These are phyloP conservation scores for Penicillium canescens DNA, from an alignment of 495 filamentous ascomycete genomes.

Conservation along the genomic window DNA sequence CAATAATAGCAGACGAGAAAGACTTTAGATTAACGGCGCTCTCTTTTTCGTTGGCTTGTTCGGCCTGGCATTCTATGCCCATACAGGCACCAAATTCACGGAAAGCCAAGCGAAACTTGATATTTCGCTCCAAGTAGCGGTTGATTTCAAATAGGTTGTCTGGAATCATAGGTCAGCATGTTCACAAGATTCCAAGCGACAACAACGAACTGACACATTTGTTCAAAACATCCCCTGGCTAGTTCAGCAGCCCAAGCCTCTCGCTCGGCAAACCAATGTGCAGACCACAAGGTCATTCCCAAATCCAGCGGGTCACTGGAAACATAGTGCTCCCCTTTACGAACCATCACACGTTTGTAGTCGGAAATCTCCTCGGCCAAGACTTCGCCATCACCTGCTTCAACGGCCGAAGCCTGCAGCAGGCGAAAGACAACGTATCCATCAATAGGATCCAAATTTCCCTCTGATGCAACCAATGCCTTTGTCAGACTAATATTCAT, in stretches of 20 bases:
- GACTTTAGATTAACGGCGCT: slow-evolving; percentile 38
- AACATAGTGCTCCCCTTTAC: slow-evolving; percentile 48
- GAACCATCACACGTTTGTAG: slow-evolving; percentile 56
- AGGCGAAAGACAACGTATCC: slow-evolving; percentile 59
- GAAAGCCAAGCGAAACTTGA: slow-evolving; percentile 55
- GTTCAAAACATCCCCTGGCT: slow-evolving; percentile 42
- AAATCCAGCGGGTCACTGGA: slow-evolving; percentile 60
- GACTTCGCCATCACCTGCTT: slow-evolving; percentile 24
- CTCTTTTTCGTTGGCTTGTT: slow-evolving; percentile 38
- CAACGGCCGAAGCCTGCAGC: slow-evolving; percentile 45
- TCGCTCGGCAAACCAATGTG: slow-evolving; percentile 55
- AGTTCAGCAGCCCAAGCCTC: slow-evolving; percentile 54
- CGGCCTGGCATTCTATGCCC: slow-evolving; percentile 54
- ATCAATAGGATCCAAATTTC: slow-evolving; percentile 62
- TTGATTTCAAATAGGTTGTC: slow-evolving; percentile 45
- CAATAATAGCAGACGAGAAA: slow-evolving; percentile 47
- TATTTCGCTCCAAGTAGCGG: slow-evolving; percentile 40
- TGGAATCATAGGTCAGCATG: slow-evolving; percentile 10
- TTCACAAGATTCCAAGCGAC: too few species aligned
- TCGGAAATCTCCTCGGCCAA: slow-evolving; percentile 56
- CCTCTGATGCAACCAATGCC: slow-evolving; percentile 55
- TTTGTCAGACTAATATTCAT: slow-evolving; percentile 52
- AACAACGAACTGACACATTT: slow-evolving; percentile 35
- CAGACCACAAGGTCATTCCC: slow-evolving; percentile 67
- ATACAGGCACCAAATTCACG: slow-evolving; percentile 63